Evolutionary conservation across 805 yeast genomes (phyloP).

Genomic region (Starmerella potacharoeniae): DNA sequence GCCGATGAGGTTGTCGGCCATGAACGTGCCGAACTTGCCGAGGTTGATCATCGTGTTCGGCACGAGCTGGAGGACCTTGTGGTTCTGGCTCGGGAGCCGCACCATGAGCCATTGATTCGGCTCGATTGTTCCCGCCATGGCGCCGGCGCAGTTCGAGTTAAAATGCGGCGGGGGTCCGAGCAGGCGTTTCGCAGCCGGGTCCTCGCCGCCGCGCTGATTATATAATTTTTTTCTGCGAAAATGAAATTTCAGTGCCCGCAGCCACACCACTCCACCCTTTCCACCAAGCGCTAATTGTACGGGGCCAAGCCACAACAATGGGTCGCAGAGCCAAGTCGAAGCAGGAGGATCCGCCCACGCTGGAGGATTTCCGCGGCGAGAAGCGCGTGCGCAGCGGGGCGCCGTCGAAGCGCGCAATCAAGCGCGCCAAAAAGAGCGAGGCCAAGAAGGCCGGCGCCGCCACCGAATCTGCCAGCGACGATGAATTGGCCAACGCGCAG

Average conservation of each 20-base stretch:
- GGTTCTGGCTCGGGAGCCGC: slow-evolving; percentile 69
- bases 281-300: not conserved
- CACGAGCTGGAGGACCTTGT: slow-evolving; percentile 58
- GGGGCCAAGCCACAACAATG: slow-evolving; percentile 34
- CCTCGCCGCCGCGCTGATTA: not conserved
- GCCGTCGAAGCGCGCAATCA: slow-evolving; percentile 24
- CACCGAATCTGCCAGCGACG: slow-evolving; percentile 35
- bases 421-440: slow-evolving; percentile 12
- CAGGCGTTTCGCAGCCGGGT: not conserved
- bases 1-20: slow-evolving; percentile 64
- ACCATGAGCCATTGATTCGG: slow-evolving; percentile 50
- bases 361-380: slow-evolving; percentile 59
- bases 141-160: not conserved
- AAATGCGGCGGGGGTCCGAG: not conserved
- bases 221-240: slow-evolving; percentile 6
- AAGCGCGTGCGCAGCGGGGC: slow-evolving; percentile 15
- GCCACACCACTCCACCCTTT: not conserved
- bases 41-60: slow-evolving; percentile 52
- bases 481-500: slow-evolving; percentile 43
- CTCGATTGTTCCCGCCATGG: slow-evolving; percentile 27
- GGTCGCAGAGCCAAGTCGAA: slow-evolving; percentile 89
- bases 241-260: not conserved
- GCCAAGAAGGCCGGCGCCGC: not conserved
- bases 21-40: slow-evolving; percentile 87
- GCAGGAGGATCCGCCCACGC: slow-evolving; percentile 84